Percentiles rank a stretch among this genome's conserved stretches.
Evolutionary conservation across 139 green algal genomes (phyloP).

Genomic region (Limnomonas spitsbergensis): DNA sequence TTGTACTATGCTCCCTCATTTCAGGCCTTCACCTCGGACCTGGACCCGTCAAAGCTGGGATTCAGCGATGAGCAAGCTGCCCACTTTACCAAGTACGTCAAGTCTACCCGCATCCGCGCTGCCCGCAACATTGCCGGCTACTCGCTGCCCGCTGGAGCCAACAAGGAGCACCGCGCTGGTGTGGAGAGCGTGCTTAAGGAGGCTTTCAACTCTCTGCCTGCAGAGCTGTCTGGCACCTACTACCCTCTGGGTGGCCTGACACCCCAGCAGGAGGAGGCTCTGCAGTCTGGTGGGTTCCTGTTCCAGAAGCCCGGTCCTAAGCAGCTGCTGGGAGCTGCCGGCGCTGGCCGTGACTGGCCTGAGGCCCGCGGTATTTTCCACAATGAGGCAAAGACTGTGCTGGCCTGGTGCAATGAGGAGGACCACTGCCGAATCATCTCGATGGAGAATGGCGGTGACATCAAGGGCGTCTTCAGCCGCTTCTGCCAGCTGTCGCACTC

Average conservation of each 20-base stretch:
- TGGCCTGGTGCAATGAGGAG: slow-evolving; percentile 21
- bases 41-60: slow-evolving; percentile 13
- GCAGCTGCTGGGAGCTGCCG: slow-evolving; percentile 10
- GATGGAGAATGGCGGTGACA: slow-evolving; percentile 20
- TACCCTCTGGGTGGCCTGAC: slow-evolving; percentile 16
- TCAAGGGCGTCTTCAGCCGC: slow-evolving; percentile 15
- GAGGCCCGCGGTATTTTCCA: slow-evolving; percentile 18
- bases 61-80: slow-evolving; percentile 15
- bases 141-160: slow-evolving; percentile 19
- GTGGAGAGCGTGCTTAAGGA: slow-evolving; percentile 16
- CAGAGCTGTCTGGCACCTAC: slow-evolving; percentile 13
- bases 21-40: slow-evolving; percentile 10
- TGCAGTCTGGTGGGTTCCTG: slow-evolving; percentile 14
- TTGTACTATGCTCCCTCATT: not conserved
- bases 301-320: slow-evolving; percentile 21
- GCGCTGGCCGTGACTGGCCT: slow-evolving; percentile 12
- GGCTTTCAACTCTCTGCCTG: slow-evolving; percentile 10
- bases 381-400: slow-evolving; percentile 17
- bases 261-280: slow-evolving; percentile 13
- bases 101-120: slow-evolving; percentile 17
- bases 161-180: slow-evolving; percentile 1
- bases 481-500: slow-evolving; percentile 19
- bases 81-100: slow-evolving; percentile 14
- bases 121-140: slow-evolving; percentile 18
- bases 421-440: slow-evolving; percentile 26